These are phyloP conservation scores for Kalaharituber pfeilii DNA, from an alignment of 2,329 filamentous ascomycete genomes.

Conservation along the genomic window DNA sequence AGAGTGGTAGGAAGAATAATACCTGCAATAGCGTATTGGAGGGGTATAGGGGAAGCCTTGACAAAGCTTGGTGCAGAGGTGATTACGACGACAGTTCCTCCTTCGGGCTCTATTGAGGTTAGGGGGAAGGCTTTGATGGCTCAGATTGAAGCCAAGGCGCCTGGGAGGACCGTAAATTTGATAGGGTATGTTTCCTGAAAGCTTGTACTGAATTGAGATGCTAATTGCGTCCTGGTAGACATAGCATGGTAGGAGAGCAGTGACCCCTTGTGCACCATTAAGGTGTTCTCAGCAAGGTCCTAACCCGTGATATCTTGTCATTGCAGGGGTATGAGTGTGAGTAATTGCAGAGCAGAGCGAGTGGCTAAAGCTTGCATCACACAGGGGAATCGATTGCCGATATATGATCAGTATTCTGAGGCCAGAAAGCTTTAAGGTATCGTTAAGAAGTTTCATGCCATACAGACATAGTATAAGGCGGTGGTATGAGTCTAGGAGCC, in stretches of 20 bases:
- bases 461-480: too few species aligned
- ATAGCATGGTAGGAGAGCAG: conserved; percentile 34
- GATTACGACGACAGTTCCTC: conserved; percentile 43
- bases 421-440: conserved; percentile 25
- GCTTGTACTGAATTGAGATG: background rate
- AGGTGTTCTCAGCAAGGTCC: background rate
- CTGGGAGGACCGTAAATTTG: conserved; percentile 25
- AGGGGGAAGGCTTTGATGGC: conserved; percentile 32
- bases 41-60: conserved; percentile 44
- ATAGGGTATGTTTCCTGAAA: conserved; percentile 14
- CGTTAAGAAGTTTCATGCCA: background rate
- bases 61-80: conserved; percentile 37
- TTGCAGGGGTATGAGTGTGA: background rate
- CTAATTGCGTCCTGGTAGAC: conserved; percentile 26
- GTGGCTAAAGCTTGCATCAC: background rate
- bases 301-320: too few species aligned
- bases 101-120: conserved; percentile 43
- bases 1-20: conserved; percentile 34
- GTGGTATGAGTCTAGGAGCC: background rate
- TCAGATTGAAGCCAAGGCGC: conserved; percentile 1
- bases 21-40: conserved; percentile 39
- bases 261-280: background rate
- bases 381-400: conserved; percentile 42
- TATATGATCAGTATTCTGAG: conserved; percentile 45
- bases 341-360: conserved; percentile 8